Percentiles rank a stretch among this genome's conserved stretches.
Conservation (phyloP, 2,329 filamentous ascomycete genomes). For the Dactylellina parvicollis region DNA sequence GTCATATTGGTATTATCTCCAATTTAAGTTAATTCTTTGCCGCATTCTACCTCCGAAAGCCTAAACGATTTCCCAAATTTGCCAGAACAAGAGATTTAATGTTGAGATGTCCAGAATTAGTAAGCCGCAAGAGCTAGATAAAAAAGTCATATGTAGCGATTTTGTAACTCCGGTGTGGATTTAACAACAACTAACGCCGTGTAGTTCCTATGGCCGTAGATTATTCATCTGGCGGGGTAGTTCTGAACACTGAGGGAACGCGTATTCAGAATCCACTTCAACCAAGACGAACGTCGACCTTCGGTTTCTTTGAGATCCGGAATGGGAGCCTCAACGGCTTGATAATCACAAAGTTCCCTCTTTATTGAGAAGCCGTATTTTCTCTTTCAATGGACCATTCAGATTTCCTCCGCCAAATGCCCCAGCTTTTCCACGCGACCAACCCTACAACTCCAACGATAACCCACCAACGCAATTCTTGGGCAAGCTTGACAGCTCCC, state of each 20-base stretch:
- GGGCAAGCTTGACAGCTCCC: constrained; percentile 4
- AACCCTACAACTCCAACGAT: constrained; percentile 10
- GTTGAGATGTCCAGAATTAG: background rate
- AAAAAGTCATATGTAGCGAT: no score
- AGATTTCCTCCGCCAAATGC: background rate
- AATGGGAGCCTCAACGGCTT: background rate
- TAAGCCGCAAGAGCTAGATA: background rate
- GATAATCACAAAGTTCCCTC: background rate
- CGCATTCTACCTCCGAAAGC: background rate
- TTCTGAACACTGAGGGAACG: no score
- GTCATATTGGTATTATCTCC: constrained; percentile 15
- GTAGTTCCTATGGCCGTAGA: constrained; percentile 32
- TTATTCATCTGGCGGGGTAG: constrained; percentile 8
- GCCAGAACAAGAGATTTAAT: background rate
- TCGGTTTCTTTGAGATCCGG: background rate
- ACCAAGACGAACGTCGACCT: no score
- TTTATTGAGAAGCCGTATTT: background rate
- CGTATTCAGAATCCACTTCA: no score
- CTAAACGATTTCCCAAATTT: no score
- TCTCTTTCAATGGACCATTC: background rate
- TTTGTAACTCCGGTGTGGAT: background rate
- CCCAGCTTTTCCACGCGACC: constrained; percentile 33
- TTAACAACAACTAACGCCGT: background rate
- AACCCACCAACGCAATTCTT: constrained; percentile 43
- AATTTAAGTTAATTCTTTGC: no score